Conservation (phyloP, 805 yeast genomes). For the Saccharomyces eubayanus region DNA sequence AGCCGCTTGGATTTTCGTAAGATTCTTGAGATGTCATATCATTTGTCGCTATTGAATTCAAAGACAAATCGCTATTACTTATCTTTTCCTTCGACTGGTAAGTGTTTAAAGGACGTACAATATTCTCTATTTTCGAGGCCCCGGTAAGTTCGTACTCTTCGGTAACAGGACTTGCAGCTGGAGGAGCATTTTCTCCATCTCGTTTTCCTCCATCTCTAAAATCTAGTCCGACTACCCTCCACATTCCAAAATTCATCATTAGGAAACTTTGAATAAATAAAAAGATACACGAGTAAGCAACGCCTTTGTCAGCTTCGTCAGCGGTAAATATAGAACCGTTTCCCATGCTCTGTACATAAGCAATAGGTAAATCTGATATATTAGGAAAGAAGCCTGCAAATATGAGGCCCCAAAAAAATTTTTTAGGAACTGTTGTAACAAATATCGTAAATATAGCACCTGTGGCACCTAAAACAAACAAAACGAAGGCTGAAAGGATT, state of each 20-base stretch:
- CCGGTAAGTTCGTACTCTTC: not conserved
- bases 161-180: not conserved
- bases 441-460: constrained; percentile 36
- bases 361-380: constrained; percentile 77
- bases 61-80: not conserved
- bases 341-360: constrained; percentile 67
- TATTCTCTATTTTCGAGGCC: not conserved
- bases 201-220: constrained; percentile 35
- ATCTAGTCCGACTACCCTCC: constrained; percentile 61
- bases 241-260: constrained; percentile 72
- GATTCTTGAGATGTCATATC: not conserved
- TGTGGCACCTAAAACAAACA: constrained; percentile 39
- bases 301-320: constrained; percentile 57
- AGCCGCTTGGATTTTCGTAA: not conserved
- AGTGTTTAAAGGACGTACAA: not conserved
- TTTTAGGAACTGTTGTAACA: constrained; percentile 53
- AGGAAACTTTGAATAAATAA: constrained; percentile 55
- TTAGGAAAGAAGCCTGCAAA: constrained; percentile 72
- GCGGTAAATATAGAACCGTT: constrained; percentile 47
- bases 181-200: constrained; percentile 10
- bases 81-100: not conserved
- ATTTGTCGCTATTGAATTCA: not conserved
- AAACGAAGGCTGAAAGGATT: constrained; percentile 39
- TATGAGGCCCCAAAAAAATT: constrained; percentile 70
- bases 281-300: constrained; percentile 72